These are phyloP conservation scores for Cryptosporidium xiaoi DNA, from an alignment of 169 alveolate species.

Conservation along the genomic window DNA sequence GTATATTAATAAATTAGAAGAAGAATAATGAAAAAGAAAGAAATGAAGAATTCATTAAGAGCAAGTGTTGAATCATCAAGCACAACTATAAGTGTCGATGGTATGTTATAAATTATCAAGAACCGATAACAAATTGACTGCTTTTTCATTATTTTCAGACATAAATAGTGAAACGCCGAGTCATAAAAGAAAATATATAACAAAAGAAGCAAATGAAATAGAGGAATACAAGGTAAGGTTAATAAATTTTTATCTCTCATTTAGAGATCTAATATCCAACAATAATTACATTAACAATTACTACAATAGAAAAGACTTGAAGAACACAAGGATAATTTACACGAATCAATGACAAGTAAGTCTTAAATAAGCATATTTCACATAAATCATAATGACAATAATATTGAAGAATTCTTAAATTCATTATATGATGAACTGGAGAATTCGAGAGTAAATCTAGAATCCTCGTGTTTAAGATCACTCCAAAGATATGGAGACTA, in stretches of 20 bases:
- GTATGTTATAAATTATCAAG: slow-evolving; percentile 9
- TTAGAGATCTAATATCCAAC: neutral
- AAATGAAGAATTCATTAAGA: slow-evolving; percentile 4
- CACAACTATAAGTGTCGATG: slow-evolving; percentile 9
- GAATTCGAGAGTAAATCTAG: slow-evolving; percentile 60
- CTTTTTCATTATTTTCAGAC: neutral
- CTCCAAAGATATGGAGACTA: slow-evolving; percentile 46
- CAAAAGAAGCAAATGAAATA: slow-evolving; percentile 24
- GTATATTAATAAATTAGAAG: too few relatives aligned
- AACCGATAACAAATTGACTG: too few relatives aligned
- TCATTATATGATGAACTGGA: slow-evolving; percentile 64
- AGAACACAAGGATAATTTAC: slow-evolving; percentile 30
- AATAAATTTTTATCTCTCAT: neutral
- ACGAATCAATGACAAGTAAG: slow-evolving; percentile 74
- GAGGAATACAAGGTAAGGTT: slow-evolving; percentile 48
- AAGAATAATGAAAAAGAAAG: too few relatives aligned
- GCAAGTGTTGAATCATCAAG: slow-evolving; percentile 41
- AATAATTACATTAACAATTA: neutral
- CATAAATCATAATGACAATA: neutral
- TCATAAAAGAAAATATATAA: slow-evolving; percentile 31
- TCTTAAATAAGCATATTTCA: neutral
- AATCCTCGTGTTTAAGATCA: slow-evolving; percentile 52
- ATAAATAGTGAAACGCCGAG: slow-evolving; percentile 8
- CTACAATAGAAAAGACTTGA: slow-evolving; percentile 26
- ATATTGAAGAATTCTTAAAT: slow-evolving; percentile 35